phyloP scores from a whole-genome alignment of 495 filamentous ascomycete species.

The Lepraria neglecta region DNA sequence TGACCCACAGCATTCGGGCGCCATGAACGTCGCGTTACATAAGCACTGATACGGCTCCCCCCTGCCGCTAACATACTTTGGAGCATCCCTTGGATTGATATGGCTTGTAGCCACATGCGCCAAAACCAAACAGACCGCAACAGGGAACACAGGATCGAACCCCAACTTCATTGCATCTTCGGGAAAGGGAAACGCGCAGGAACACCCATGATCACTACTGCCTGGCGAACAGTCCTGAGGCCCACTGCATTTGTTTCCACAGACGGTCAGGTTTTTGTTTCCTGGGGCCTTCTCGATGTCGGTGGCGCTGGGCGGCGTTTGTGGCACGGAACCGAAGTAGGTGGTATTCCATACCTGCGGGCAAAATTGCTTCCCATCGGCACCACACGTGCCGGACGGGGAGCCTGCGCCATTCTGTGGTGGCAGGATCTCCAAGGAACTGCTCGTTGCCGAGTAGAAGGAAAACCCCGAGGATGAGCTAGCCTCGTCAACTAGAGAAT shows the following conservation, averaged over 20 bases:
- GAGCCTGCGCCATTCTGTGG: neutral
- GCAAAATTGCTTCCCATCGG: slow-evolving; percentile 18
- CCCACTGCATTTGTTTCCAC: slow-evolving; percentile 13
- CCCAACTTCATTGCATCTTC: slow-evolving; percentile 6
- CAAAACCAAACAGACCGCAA: slow-evolving; percentile 19
- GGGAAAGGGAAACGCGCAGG: slow-evolving; percentile 15
- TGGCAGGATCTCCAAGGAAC: slow-evolving; percentile 6
- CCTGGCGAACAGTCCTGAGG: slow-evolving; percentile 8
- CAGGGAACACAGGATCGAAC: slow-evolving; percentile 7
- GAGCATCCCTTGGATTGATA: slow-evolving; percentile 9
- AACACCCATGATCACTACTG: neutral
- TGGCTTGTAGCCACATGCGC: neutral
- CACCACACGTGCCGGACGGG: slow-evolving; percentile 13
- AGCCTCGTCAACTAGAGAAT: slow-evolving; percentile 1
- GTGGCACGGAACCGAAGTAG: neutral
- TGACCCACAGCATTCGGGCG: slow-evolving; percentile 11
- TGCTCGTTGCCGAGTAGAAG: neutral
- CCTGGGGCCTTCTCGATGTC: neutral
- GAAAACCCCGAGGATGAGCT: neutral
- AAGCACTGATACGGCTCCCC: slow-evolving; percentile 15
- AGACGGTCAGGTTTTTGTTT: slow-evolving; percentile 3
- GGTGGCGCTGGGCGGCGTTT: slow-evolving; percentile 5
- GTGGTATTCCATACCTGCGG: slow-evolving; percentile 5
- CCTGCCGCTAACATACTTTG: neutral
- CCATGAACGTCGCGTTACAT: slow-evolving; percentile 14